Evolutionary conservation across 2,329 filamentous ascomycete genomes (phyloP).

Genomic region (Gnomoniopsis sp.): DNA sequence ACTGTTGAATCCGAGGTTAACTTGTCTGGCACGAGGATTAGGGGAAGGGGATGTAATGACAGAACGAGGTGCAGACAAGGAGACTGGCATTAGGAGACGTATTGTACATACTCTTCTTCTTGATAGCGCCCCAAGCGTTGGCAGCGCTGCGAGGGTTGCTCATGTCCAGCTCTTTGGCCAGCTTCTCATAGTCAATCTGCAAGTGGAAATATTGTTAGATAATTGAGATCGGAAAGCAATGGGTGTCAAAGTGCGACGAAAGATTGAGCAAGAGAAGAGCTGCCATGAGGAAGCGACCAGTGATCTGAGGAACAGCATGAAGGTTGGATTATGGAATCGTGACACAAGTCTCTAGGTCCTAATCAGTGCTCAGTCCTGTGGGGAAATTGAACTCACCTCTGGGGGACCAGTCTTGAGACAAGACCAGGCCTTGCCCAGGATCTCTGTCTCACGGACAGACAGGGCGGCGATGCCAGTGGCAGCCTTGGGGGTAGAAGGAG

Average conservation of each 20-base stretch:
- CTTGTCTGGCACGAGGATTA: not conserved
- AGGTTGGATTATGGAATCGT: not conserved
- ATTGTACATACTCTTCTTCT: constrained; percentile 12
- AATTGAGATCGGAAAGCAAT: not conserved
- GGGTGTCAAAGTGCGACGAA: not conserved
- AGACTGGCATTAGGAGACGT: not conserved
- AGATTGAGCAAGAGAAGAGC: not conserved
- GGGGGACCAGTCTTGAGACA: constrained; percentile 14
- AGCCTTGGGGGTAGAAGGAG: constrained; percentile 3
- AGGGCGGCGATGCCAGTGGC: not conserved
- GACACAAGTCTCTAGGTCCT: not conserved
- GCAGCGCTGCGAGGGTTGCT: constrained; percentile 13
- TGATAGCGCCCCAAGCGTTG: constrained; percentile 17
- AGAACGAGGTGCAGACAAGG: not conserved
- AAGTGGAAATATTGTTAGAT: not conserved
- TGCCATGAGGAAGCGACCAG: not conserved
- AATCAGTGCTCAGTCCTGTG: not conserved
- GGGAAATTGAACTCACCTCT: constrained; percentile 10
- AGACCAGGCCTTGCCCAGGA: constrained; percentile 11
- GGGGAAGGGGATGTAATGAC: not conserved
- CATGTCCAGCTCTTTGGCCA: constrained; percentile 54
- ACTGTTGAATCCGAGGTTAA: not conserved
- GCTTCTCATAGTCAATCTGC: constrained; percentile 36
- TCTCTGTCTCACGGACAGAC: constrained; percentile 35
- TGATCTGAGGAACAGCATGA: not conserved